These are phyloP conservation scores for Larix sibirica DNA, from an alignment of 83 land plant species.

Conservation along the genomic window DNA sequence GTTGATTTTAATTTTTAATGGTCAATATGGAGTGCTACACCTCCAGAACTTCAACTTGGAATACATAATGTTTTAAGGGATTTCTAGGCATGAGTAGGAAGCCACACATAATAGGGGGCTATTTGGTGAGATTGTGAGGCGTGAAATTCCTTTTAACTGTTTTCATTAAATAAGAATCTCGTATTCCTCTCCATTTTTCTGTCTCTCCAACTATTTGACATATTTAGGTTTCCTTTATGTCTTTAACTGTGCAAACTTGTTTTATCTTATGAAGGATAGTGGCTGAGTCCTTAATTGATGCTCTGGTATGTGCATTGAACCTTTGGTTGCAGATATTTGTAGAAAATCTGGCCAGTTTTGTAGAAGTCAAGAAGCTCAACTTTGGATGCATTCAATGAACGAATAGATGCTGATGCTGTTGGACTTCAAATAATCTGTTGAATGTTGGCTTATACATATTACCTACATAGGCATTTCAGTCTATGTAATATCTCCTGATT, in stretches of 20 bases:
- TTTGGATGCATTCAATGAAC: neutral
- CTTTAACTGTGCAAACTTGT: neutral
- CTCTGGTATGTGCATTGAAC: neutral
- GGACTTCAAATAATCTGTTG: neutral
- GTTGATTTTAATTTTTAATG: neutral
- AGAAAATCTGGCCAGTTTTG: neutral
- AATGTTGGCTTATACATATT: neutral
- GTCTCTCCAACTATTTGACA: neutral
- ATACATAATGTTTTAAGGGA: neutral
- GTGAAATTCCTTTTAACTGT: neutral
- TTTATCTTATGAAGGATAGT: neutral
- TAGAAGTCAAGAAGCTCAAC: neutral
- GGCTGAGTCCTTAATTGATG: neutral
- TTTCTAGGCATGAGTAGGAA: neutral
- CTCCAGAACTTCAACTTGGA: neutral
- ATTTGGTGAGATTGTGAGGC: neutral
- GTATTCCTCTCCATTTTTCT: neutral
- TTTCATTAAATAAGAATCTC: neutral
- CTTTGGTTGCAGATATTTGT: constrained; percentile 11
- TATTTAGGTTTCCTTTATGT: neutral
- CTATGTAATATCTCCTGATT: neutral
- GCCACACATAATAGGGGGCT: neutral
- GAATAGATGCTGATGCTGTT: no score
- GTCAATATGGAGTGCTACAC: neutral
- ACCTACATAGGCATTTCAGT: neutral